Conservation (phyloP, 495 filamentous ascomycete genomes). For the Neurospora sp. region DNA sequence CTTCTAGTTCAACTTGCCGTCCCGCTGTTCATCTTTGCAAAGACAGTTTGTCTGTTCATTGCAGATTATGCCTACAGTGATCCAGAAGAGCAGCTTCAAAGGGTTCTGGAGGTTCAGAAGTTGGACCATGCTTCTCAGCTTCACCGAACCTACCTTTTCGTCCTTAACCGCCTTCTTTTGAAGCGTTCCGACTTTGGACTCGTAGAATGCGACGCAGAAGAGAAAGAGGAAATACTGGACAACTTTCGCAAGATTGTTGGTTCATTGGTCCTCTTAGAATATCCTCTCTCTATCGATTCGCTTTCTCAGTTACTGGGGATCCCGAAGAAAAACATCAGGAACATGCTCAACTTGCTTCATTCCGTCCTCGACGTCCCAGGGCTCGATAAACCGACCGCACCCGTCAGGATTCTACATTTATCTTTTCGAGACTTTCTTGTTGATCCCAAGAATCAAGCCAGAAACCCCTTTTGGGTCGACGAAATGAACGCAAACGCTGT, state of each 20-base stretch:
- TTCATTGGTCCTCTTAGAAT: constrained; percentile 16
- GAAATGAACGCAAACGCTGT: neutral
- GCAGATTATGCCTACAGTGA: constrained; percentile 9
- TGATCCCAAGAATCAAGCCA: neutral
- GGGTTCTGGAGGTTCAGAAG: constrained; percentile 17
- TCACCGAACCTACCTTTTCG: constrained; percentile 23
- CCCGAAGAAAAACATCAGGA: constrained; percentile 2
- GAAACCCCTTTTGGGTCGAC: neutral
- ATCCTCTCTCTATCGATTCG: constrained; percentile 2
- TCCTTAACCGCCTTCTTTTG: constrained; percentile 17
- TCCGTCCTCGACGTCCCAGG: constrained; percentile 17
- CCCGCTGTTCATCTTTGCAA: constrained; percentile 35
- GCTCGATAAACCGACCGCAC: neutral
- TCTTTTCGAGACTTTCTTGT: neutral
- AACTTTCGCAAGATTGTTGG: constrained; percentile 16
- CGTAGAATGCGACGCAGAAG: neutral
- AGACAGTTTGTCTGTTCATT: constrained; percentile 33
- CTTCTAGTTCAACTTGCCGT: constrained; percentile 27
- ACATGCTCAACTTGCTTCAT: constrained; percentile 16
- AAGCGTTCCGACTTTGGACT: constrained; percentile 1
- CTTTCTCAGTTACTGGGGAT: constrained; percentile 8
- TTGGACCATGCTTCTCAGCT: constrained; percentile 17
- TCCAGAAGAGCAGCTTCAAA: constrained; percentile 15
- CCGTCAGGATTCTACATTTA: neutral
- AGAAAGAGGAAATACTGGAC: neutral